phyloP scores from a whole-genome alignment of 2,329 filamentous ascomycete species.

The Hortaea sp. region DNA sequence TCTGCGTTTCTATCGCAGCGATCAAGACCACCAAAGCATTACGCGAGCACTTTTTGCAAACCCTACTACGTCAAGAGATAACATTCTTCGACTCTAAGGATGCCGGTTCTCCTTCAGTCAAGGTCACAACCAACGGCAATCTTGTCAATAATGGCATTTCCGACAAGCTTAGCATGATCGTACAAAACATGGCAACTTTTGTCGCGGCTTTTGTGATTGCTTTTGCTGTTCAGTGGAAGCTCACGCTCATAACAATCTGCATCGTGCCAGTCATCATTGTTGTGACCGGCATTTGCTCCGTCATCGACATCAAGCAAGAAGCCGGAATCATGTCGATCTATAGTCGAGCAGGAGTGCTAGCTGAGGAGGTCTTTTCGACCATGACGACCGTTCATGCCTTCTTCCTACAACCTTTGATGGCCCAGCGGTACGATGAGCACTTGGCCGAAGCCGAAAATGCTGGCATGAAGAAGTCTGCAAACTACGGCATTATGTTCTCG shows the following conservation, averaged over 20 bases:
- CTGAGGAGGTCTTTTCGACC: slow-evolving; percentile 36
- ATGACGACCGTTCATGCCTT: slow-evolving; percentile 43
- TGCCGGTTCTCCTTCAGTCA: slow-evolving; percentile 49
- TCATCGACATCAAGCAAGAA: slow-evolving; percentile 28
- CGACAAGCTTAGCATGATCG: slow-evolving; percentile 27
- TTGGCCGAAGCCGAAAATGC: slow-evolving; percentile 34
- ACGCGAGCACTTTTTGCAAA: slow-evolving; percentile 53
- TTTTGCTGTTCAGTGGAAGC: slow-evolving; percentile 33
- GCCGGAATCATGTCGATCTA: slow-evolving; percentile 30
- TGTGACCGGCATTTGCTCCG: slow-evolving; percentile 23
- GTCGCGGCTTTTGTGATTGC: slow-evolving; percentile 32
- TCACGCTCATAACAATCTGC: slow-evolving; percentile 36
- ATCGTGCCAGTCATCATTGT: slow-evolving; percentile 37
- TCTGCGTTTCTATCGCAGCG: slow-evolving; percentile 40
- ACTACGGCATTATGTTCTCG: slow-evolving; percentile 34
- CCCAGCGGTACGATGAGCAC: slow-evolving; percentile 32
- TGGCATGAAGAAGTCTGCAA: slow-evolving; percentile 35
- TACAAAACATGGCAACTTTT: slow-evolving; percentile 29
- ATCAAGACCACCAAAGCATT: slow-evolving; percentile 41
- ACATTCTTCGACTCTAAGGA: slow-evolving; percentile 53
- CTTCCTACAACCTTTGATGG: neutral
- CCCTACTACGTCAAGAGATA: slow-evolving; percentile 55
- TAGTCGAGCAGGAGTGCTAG: slow-evolving; percentile 35
- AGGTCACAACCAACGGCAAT: slow-evolving; percentile 48
- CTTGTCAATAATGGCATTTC: slow-evolving; percentile 31